Conservation (phyloP, 2,329 filamentous ascomycete genomes). For the Esteya vermicola region DNA sequence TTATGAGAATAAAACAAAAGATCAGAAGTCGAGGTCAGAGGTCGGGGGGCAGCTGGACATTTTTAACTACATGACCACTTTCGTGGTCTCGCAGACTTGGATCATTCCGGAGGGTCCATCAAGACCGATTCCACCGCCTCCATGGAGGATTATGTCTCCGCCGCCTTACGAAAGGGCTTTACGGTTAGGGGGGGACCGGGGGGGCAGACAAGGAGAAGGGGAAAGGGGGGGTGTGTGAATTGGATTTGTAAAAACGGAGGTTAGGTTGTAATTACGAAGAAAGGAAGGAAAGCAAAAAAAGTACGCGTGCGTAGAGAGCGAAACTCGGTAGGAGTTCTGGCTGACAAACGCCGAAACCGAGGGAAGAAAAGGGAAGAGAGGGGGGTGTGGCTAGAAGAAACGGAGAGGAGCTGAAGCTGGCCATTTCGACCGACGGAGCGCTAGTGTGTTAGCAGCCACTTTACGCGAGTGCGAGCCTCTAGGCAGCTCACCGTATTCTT, state of each 20-base stretch:
- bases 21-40: neutral
- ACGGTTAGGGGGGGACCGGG: neutral
- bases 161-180: slow-evolving; percentile 1
- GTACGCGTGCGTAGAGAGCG: no score
- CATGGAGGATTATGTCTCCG: neutral
- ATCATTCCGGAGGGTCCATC: neutral
- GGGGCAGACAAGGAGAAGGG: neutral
- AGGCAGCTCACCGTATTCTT: no score
- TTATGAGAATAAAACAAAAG: neutral
- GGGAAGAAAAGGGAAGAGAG: no score
- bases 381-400: neutral
- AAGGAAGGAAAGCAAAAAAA: neutral
- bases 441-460: no score
- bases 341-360: no score
- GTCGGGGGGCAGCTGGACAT: neutral
- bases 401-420: no score
- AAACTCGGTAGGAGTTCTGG: no score
- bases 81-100: slow-evolving; percentile 3
- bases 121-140: slow-evolving; percentile 3
- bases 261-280: no score
- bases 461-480: no score
- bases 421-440: slow-evolving; percentile 1
- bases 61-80: neutral
- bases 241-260: no score
- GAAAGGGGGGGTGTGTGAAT: neutral